Percentiles rank a stretch among this genome's conserved stretches.
Evolutionary conservation across 352 stramenopile species (phyloP).

Genomic region (Phytopythium delawarense): DNA sequence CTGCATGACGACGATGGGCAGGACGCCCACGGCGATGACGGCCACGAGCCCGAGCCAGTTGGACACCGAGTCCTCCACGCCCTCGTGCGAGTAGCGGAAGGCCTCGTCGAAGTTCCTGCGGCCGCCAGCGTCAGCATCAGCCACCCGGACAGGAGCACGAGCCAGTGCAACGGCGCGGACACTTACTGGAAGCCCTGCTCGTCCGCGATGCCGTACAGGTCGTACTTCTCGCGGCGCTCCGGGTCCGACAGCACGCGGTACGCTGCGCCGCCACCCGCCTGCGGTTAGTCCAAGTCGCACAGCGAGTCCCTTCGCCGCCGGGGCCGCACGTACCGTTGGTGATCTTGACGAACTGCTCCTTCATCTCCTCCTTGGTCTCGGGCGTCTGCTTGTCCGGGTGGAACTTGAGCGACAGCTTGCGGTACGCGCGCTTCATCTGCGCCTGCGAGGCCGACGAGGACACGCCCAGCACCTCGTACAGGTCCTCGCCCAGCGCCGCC

Average conservation of each 20-base stretch:
- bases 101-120: slow-evolving; percentile 77
- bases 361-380: slow-evolving; percentile 50
- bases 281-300: not conserved
- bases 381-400: slow-evolving; percentile 93
- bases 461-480: slow-evolving; percentile 70
- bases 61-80: slow-evolving; percentile 64
- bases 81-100: slow-evolving; percentile 55
- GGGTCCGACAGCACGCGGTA: slow-evolving; percentile 77
- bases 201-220: slow-evolving; percentile 74
- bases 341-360: slow-evolving; percentile 76
- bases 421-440: slow-evolving; percentile 83
- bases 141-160: no score
- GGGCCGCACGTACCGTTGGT: slow-evolving; percentile 40
- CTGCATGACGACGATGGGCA: slow-evolving; percentile 70
- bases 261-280: slow-evolving; percentile 19
- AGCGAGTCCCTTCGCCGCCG: not conserved
- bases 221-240: slow-evolving; percentile 71
- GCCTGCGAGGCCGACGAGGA: slow-evolving; percentile 37
- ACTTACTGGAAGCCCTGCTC: slow-evolving; percentile 67
- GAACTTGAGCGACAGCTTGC: slow-evolving; percentile 92
- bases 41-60: slow-evolving; percentile 68
- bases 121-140: not conserved
- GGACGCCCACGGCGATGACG: slow-evolving; percentile 44
- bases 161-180: no score
- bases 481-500: slow-evolving; percentile 41